Evolutionary conservation across 1,284 basidiomycete species (phyloP).

Genomic region (Ganoderma leucocontextum): DNA sequence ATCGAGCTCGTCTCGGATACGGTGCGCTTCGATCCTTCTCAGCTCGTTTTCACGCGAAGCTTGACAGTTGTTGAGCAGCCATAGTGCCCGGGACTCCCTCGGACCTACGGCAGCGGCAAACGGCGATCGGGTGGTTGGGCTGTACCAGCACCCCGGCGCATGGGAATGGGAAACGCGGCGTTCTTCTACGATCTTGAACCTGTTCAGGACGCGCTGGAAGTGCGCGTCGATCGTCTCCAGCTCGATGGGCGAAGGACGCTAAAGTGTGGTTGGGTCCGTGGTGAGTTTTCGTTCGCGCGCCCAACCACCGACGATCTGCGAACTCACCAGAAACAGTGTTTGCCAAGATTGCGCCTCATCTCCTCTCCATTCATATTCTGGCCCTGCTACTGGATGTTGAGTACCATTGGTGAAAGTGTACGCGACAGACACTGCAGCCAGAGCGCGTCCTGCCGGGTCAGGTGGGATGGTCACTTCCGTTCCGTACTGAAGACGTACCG

Average conservation of each 20-base stretch:
- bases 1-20: not conserved
- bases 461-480: not conserved
- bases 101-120: not conserved
- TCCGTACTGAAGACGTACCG: not conserved
- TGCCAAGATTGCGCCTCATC: not conserved
- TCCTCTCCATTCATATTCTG: not conserved
- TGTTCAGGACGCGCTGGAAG: not conserved
- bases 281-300: not conserved
- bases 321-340: not conserved
- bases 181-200: not conserved
- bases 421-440: not conserved
- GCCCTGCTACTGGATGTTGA: not conserved
- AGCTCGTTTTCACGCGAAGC: not conserved
- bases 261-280: not conserved
- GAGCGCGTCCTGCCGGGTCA: not conserved
- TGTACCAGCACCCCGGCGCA: slow-evolving; percentile 1
- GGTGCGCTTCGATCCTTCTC: not conserved
- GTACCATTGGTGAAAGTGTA: not conserved
- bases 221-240: not conserved
- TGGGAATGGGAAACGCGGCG: not conserved
- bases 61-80: slow-evolving; percentile 1
- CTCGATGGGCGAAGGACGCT: not conserved
- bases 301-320: not conserved
- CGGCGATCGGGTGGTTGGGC: not conserved
- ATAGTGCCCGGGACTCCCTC: not conserved